Base-by-base conservation (phyloP, 176 grass and related monocot species). In the Metroxylon sagu region DNA sequence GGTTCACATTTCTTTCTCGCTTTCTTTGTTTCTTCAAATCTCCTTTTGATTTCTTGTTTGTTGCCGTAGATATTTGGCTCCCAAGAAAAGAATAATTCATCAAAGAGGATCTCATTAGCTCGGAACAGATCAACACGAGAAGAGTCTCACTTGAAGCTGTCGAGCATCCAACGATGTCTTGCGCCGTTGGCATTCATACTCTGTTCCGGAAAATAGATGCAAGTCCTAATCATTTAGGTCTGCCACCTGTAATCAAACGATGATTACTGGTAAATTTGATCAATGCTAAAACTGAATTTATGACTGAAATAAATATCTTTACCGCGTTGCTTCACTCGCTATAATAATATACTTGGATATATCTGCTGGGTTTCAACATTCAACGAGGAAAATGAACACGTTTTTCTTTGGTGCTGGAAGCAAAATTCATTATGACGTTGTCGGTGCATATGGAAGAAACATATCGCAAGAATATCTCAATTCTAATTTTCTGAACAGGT, bases 131-230 rank as follows among this genome's bases (percentile, higher is more conserved):
- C 50, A 57, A 56, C 56, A 52, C 68, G 61, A 62, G 93, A 92
- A 25, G 85, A 98, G 69, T 89, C 87, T 65, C 86, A 95, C 58
- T 60, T 93, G 67, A 84, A 88, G 65, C 65, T 85, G 72, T 30
- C 82, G 68, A 68, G 35, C 66, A 63, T 31, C 88, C 52, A 75
- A 28, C 65, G 80, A 82, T 54, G 25, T 71, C 67, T 55, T 72
- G 63, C 81, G 68, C 26, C 77, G 84, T 29, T 97, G 81, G 87
- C 83, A 77, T 61, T 27, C 73, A 72, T 43, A 80, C 52, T 73
- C 92, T 56, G 54, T 52, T 66, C 64, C 75, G 18, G 87, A 88
- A 27, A 66, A 27, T 66, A 85, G 60, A 97, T 88, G 92, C 90
- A 82, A 87, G 55, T 79, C 30, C n/a, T n/a, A n/a, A n/a, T n/a